Conservation (phyloP, 345 rosid genomes). For the Fremontodendron californicum region DNA sequence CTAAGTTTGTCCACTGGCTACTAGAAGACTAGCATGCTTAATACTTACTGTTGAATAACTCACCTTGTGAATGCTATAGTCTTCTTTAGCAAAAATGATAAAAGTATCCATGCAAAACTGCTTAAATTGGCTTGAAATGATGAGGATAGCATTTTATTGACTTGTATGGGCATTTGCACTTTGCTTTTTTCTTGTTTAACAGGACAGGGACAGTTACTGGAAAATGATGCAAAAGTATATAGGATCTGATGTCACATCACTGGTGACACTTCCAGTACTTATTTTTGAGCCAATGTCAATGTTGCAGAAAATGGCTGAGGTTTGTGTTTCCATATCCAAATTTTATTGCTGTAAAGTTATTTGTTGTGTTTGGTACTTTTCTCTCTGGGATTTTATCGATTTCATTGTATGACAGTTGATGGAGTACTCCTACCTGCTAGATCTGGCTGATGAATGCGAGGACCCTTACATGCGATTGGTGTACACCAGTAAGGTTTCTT, state of each 20-base stretch:
- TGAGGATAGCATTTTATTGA: not conserved
- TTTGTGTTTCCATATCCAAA: conserved; percentile 26
- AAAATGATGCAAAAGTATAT: conserved; percentile 96
- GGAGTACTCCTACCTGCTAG: conserved; percentile 89
- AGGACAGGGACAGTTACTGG: conserved; percentile 96
- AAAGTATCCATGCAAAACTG: not conserved
- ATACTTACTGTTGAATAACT: not conserved
- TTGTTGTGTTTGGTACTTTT: conserved; percentile 3
- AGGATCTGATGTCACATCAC: conserved; percentile 90
- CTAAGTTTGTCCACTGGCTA: not conserved
- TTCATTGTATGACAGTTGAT: conserved; percentile 57
- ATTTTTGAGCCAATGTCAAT: conserved; percentile 94
- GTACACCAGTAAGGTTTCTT: conserved; percentile 61
- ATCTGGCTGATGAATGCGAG: conserved; percentile 86
- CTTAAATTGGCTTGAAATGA: not conserved
- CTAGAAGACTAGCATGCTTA: not conserved
- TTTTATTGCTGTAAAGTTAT: not conserved
- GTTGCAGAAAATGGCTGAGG: conserved; percentile 99
- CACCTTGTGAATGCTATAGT: not conserved
- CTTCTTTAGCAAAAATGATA: not conserved
- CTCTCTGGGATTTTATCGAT: not conserved
- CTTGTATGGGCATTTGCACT: not conserved
- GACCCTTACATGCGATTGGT: conserved; percentile 96
- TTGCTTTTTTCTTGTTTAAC: conserved; percentile 11
- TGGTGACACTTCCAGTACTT: conserved; percentile 96